phyloP scores from a whole-genome alignment of 352 stramenopile species.

The Phytophthora europaea region DNA sequence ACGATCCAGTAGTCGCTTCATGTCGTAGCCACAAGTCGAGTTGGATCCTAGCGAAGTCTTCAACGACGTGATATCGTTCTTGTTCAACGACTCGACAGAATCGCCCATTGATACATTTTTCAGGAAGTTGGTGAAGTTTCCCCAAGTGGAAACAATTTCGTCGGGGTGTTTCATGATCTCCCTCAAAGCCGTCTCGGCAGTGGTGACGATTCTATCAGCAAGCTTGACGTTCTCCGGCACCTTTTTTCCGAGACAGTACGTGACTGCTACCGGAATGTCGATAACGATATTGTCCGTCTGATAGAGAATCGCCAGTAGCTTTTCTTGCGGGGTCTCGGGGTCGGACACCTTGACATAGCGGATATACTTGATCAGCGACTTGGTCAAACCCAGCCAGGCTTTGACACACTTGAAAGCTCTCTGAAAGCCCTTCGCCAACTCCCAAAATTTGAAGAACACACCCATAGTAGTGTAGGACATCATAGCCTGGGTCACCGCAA shows the following conservation, averaged over 20 bases:
- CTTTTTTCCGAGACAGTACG: slow-evolving; percentile 41
- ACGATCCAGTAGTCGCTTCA: slow-evolving; percentile 35
- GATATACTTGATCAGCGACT: slow-evolving; percentile 41
- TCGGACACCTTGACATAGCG: slow-evolving; percentile 35
- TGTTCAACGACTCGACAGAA: slow-evolving; percentile 18
- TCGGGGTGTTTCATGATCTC: slow-evolving; percentile 41
- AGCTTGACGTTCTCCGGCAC: slow-evolving; percentile 35
- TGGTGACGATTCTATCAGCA: slow-evolving; percentile 38
- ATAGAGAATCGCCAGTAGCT: slow-evolving; percentile 43
- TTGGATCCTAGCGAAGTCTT: slow-evolving; percentile 31
- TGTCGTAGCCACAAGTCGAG: slow-evolving; percentile 30
- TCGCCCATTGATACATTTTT: slow-evolving; percentile 33
- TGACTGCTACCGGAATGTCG: slow-evolving; percentile 48
- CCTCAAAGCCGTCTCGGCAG: slow-evolving; percentile 34
- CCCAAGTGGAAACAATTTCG: slow-evolving; percentile 36
- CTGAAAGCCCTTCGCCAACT: slow-evolving; percentile 23
- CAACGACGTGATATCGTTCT: slow-evolving; percentile 23
- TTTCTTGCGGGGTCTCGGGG: slow-evolving; percentile 40
- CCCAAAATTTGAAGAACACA: slow-evolving; percentile 24
- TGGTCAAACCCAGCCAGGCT: slow-evolving; percentile 30
- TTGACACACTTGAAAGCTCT: slow-evolving; percentile 39
- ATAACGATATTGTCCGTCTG: slow-evolving; percentile 50
- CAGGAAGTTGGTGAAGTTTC: slow-evolving; percentile 31
- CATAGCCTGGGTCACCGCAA: slow-evolving; percentile 13
- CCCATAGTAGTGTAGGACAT: slow-evolving; percentile 25